phyloP scores from a whole-genome alignment of 1,284 basidiomycete species.

The Lentinula novae-zelandiae region DNA sequence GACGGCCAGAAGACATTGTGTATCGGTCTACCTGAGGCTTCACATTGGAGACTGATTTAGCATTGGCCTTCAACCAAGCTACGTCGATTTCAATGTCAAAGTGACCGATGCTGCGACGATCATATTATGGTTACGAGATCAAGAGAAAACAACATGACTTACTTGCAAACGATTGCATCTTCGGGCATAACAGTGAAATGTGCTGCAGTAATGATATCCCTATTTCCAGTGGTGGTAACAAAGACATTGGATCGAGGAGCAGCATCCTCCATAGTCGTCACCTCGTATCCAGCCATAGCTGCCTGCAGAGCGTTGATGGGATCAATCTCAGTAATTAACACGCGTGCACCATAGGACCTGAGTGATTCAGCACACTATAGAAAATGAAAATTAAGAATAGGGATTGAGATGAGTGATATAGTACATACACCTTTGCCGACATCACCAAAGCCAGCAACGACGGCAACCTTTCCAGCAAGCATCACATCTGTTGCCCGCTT shows the following conservation, averaged over 20 bases:
- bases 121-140: background rate
- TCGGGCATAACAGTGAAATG: conserved; percentile 97
- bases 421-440: conserved; percentile 94
- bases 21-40: conserved; percentile 99
- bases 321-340: conserved; percentile 97
- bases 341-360: conserved; percentile 94
- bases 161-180: conserved; percentile 99
- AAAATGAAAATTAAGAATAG: conserved; percentile 1
- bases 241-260: conserved; percentile 89
- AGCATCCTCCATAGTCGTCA: conserved; percentile 97
- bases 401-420: conserved; percentile 7
- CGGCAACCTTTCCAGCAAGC: conserved; percentile 98
- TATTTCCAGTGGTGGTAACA: conserved; percentile 98
- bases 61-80: conserved; percentile 96
- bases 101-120: conserved; percentile 79
- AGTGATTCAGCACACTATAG: conserved; percentile 94
- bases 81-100: conserved; percentile 99
- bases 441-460: conserved; percentile 98
- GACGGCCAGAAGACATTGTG: conserved; percentile 88
- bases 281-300: conserved; percentile 99
- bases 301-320: conserved; percentile 99
- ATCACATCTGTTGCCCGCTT: conserved; percentile 99
- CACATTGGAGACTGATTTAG: conserved; percentile 83
- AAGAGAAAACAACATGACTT: conserved; percentile 26
- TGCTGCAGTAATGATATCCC: conserved; percentile 93